Evolutionary conservation across 805 yeast species (phyloP), one percentile per base, ranked within the genome.

Genomic region (Saccharomycopsis sp.): DNA sequence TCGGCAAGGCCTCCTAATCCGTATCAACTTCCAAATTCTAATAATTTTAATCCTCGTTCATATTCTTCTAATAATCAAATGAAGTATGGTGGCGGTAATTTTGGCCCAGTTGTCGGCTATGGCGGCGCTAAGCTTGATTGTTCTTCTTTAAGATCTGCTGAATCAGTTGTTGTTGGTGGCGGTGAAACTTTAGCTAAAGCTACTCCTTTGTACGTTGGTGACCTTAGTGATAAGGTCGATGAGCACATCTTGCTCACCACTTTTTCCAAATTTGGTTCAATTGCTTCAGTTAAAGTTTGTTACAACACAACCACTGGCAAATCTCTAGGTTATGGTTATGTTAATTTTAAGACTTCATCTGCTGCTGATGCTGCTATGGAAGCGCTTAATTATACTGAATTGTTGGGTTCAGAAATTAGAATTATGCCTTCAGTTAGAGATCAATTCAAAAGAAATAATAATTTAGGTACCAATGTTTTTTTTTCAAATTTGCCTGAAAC

Each of bases 241-340:
- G 86, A 81, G 51, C 66, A 66, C 9, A 52, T 58, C 20, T 61
- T 83, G 34, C 67, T 58, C 45, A 60, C 64, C 1, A 54, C 66
- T 35, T 81, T 84, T 50, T 52, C 58, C 1, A 53, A 53, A 13
- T 70, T 50, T 48, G 67, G 72, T 7, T 66, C 79, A 0, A 66
- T 81, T 13, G 58, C 70, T 11, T 74, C 84, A 3, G 76, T 78
- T 24, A 81, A 80, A 56, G 67, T 84, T 33, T 77, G 87, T 52
- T 63, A 68, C 44, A 75, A 77, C 53, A 71, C 75, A 21, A 62
- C 64, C 26, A 65, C 74, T n/a, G 72, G 72, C 20, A 62, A 68
- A 40, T 75, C 88, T 1, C 62, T 85, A 45, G 83, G 87, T 2
- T 81, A 83, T 60, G 93, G 87, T 0, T 84, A 82, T 57, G 78